These are phyloP conservation scores for Thelephora terrestris DNA, from an alignment of 1,284 basidiomycete species.

Conservation along the genomic window DNA sequence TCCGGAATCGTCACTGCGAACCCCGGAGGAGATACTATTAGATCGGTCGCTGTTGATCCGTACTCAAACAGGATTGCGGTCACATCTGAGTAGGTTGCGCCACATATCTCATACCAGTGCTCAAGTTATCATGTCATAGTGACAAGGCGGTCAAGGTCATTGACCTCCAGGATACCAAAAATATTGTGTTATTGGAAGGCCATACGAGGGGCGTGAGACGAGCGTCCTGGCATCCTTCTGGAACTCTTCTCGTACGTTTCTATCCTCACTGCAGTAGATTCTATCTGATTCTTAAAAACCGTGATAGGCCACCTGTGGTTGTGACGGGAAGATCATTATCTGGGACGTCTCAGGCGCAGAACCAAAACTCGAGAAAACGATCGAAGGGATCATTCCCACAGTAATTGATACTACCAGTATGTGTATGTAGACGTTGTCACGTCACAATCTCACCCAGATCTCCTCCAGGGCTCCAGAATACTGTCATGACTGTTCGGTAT, in stretches of 20 bases:
- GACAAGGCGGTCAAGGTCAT: slow-evolving; percentile 79
- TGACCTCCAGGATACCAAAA: slow-evolving; percentile 63
- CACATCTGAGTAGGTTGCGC: slow-evolving; percentile 62
- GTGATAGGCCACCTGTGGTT: slow-evolving; percentile 62
- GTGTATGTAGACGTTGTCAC: slow-evolving; percentile 19
- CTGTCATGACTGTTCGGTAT: slow-evolving; percentile 64
- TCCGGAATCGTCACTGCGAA: slow-evolving; percentile 59
- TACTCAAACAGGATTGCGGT: slow-evolving; percentile 71
- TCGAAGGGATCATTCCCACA: slow-evolving; percentile 74
- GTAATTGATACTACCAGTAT: slow-evolving; percentile 64
- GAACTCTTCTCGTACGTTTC: slow-evolving; percentile 57
- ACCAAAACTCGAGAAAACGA: slow-evolving; percentile 55
- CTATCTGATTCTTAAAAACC: not conserved
- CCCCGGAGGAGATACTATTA: slow-evolving; percentile 53
- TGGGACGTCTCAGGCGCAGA: slow-evolving; percentile 74
- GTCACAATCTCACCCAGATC: not conserved
- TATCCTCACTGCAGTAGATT: not conserved
- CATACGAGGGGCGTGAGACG: slow-evolving; percentile 74
- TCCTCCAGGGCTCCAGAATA: slow-evolving; percentile 45
- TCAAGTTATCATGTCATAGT: slow-evolving; percentile 31
- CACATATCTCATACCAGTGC: slow-evolving; percentile 12
- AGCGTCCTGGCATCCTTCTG: slow-evolving; percentile 86
- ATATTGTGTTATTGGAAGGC: slow-evolving; percentile 57
- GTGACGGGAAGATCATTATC: slow-evolving; percentile 80
- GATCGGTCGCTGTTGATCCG: slow-evolving; percentile 76